These are phyloP conservation scores for Sabuloglossum arenarium DNA, from an alignment of 495 filamentous ascomycete genomes.

Conservation along the genomic window DNA sequence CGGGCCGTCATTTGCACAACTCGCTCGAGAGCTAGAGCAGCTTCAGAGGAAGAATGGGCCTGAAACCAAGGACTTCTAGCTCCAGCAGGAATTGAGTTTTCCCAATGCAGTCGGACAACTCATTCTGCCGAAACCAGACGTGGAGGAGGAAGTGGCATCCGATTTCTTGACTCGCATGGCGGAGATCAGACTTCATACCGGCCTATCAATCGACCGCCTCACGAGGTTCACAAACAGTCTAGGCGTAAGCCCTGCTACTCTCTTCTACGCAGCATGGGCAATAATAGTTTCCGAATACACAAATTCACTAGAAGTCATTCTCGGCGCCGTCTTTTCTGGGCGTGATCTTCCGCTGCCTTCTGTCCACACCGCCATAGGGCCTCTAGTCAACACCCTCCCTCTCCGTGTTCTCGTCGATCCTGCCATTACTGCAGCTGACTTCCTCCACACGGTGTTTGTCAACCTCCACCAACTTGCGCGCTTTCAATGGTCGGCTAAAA, in stretches of 20 bases:
- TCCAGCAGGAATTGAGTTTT: neutral
- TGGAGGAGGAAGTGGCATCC: too few relatives aligned
- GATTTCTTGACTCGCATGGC: too few relatives aligned
- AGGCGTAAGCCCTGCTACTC: neutral
- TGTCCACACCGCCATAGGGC: slow-evolving; percentile 12
- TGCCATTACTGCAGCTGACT: neutral
- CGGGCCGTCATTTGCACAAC: neutral
- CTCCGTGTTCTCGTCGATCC: slow-evolving; percentile 5
- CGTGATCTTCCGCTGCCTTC: slow-evolving; percentile 11
- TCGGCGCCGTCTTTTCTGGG: slow-evolving; percentile 12
- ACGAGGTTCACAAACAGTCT: neutral
- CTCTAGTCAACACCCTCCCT: slow-evolving; percentile 14
- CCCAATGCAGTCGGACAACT: neutral
- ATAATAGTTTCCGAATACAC: slow-evolving; percentile 12
- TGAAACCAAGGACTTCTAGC: neutral
- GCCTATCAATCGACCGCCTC: too few relatives aligned
- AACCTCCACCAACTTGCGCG: neutral
- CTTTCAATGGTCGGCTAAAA: neutral
- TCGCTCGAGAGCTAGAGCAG: neutral
- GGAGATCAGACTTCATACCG: too few relatives aligned
- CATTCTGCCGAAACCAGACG: neutral
- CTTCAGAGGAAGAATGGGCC: neutral
- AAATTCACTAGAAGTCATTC: slow-evolving; percentile 7
- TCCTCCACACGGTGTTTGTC: neutral
- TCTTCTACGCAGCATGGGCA: slow-evolving; percentile 13